Conservation (phyloP, 768 basidiomycete species). For the Tricholoma saponaceum region DNA sequence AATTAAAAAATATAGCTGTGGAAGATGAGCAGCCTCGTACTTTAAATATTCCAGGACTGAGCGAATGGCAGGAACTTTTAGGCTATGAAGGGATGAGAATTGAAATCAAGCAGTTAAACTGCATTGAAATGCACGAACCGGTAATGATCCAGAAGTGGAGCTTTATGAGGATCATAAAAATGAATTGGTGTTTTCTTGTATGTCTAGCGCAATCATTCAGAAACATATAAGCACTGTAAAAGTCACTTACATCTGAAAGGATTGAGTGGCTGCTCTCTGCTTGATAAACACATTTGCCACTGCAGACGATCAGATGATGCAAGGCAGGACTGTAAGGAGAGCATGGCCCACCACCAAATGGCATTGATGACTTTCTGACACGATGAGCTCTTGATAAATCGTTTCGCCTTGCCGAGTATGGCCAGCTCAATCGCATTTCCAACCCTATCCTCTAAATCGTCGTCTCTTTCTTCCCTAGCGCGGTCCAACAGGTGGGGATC, state of each 20-base stretch:
- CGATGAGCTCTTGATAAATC: constrained; percentile 85
- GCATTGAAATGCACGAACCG: constrained; percentile 44
- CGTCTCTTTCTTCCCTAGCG: constrained; percentile 61
- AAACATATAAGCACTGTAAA: neutral
- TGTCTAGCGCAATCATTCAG: constrained; percentile 44
- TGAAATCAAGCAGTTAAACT: neutral
- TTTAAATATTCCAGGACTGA: constrained; percentile 88
- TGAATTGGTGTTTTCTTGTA: constrained; percentile 92
- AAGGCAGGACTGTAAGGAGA: neutral
- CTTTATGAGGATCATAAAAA: constrained; percentile 92
- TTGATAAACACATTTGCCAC: constrained; percentile 89
- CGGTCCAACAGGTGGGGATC: constrained; percentile 52
- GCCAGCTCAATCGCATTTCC: constrained; percentile 95
- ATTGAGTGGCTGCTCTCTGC: constrained; percentile 85
- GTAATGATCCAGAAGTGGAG: constrained; percentile 93
- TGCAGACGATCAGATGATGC: constrained; percentile 21
- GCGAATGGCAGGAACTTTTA: constrained; percentile 92
- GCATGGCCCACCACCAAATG: constrained; percentile 63
- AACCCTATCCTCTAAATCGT: constrained; percentile 71
- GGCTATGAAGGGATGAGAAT: constrained; percentile 34
- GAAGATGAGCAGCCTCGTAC: constrained; percentile 32
- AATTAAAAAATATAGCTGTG: neutral
- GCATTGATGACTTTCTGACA: constrained; percentile 89
- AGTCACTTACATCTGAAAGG: constrained; percentile 70
- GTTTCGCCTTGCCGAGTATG: constrained; percentile 80